Conservation (phyloP, 2,329 filamentous ascomycete genomes). For the Penicillium sp. region DNA sequence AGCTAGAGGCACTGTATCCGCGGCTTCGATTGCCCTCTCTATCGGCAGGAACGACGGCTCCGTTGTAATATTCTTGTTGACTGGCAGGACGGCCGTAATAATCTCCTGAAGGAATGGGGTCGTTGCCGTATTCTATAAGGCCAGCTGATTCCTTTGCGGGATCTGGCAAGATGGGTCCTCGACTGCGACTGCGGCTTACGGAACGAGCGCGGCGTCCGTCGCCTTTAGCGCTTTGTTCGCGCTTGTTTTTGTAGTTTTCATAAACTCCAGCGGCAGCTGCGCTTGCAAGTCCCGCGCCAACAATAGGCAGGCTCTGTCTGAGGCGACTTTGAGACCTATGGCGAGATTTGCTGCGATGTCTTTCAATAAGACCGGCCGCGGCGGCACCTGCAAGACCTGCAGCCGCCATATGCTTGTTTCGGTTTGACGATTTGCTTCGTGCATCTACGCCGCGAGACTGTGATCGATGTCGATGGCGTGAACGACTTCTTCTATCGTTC, state of each 20-base stretch:
- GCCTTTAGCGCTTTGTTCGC: conserved; percentile 48
- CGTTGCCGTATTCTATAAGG: conserved; percentile 62
- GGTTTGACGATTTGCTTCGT: conserved; percentile 34
- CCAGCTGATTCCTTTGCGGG: conserved; percentile 42
- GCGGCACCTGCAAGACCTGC: conserved; percentile 61
- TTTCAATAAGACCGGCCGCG: conserved; percentile 58
- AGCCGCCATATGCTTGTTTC: conserved; percentile 57
- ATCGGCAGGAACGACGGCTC: conserved; percentile 41
- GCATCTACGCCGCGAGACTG: conserved; percentile 31
- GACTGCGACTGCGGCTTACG: conserved; percentile 43
- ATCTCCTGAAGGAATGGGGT: conserved; percentile 49
- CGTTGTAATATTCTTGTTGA: conserved; percentile 36
- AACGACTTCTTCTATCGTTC: conserved; percentile 47
- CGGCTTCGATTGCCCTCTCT: conserved; percentile 39
- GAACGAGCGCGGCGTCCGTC: conserved; percentile 30
- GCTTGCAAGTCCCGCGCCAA: conserved; percentile 58
- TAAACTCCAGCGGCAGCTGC: conserved; percentile 60
- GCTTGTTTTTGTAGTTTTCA: conserved; percentile 60
- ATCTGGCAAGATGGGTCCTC: conserved; percentile 39
- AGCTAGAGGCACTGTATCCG: conserved; percentile 33
- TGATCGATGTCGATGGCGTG: conserved; percentile 37
- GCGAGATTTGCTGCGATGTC: conserved; percentile 56
- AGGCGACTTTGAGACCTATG: conserved; percentile 53
- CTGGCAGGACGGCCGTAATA: conserved; percentile 43
- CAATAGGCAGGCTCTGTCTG: conserved; percentile 56